A percentile compares a stretch with the other conserved stretches of the same genome.
Conservation (phyloP, 352 stramenopile genomes). For the Phytophthora idaei region DNA sequence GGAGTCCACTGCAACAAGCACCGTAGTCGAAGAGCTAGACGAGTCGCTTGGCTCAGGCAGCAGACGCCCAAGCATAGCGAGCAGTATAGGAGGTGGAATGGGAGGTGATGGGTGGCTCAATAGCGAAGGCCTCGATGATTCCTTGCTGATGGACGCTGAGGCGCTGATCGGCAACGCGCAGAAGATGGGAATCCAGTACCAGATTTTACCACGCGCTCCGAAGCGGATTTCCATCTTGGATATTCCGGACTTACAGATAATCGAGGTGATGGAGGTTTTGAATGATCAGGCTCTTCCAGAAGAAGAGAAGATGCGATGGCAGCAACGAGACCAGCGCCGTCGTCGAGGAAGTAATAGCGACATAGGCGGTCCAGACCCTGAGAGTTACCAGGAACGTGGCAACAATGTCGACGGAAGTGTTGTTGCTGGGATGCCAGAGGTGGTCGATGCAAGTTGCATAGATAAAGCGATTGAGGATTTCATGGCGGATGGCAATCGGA, state of each 20-base stretch:
- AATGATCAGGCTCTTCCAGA: slow-evolving; percentile 20
- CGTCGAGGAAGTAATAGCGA: slow-evolving; percentile 27
- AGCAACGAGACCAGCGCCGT: slow-evolving; percentile 30
- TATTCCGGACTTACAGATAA: slow-evolving; percentile 71
- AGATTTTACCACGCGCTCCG: slow-evolving; percentile 53
- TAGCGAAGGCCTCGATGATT: slow-evolving; percentile 50
- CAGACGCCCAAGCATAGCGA: slow-evolving; percentile 31
- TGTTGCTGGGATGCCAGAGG: slow-evolving; percentile 26
- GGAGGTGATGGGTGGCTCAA: slow-evolving; percentile 30
- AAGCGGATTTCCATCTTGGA: slow-evolving; percentile 72
- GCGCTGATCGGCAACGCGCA: slow-evolving; percentile 72
- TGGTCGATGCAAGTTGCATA: slow-evolving; percentile 41
- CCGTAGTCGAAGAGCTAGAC: slow-evolving; percentile 33
- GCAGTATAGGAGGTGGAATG: slow-evolving; percentile 21
- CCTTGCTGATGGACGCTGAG: slow-evolving; percentile 67
- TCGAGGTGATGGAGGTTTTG: slow-evolving; percentile 50
- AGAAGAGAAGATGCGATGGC: slow-evolving; percentile 27
- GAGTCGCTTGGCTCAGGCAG: slow-evolving; percentile 26
- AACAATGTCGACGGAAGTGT: slow-evolving; percentile 36
- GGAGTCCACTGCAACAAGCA: slow-evolving; percentile 33
- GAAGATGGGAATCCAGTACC: slow-evolving; percentile 73
- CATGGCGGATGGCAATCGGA: slow-evolving; percentile 24
- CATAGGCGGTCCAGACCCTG: slow-evolving; percentile 21
- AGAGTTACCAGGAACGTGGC: slow-evolving; percentile 7
- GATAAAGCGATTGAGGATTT: slow-evolving; percentile 65